Percentiles rank a stretch among this genome's conserved stretches.
Evolutionary conservation across 192 early-diverging fungal genomes (phyloP).

Genomic region (Podila epigama): DNA sequence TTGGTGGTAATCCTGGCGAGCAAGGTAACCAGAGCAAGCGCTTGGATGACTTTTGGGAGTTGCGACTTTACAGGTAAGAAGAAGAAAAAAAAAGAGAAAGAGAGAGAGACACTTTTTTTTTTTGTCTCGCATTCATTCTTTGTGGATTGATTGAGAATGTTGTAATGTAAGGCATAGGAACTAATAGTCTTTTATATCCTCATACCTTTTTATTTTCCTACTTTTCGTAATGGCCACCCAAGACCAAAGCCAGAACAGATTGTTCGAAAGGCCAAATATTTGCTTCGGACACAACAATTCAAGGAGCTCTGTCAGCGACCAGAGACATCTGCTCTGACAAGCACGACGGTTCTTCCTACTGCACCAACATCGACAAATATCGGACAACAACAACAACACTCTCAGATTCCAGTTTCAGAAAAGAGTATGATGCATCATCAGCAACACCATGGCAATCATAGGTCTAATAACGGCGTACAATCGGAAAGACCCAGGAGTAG

Average conservation of each 20-base stretch:
- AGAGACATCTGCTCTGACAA: conserved; percentile 27
- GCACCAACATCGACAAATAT: not conserved
- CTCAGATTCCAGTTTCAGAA: not conserved
- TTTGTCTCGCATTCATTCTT: not conserved
- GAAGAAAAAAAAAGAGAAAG: not conserved
- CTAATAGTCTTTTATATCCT: no score
- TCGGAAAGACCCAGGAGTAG: not conserved
- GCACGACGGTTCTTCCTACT: conserved; percentile 2
- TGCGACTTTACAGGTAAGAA: conserved; percentile 68
- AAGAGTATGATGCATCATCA: not conserved
- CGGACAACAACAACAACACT: no score
- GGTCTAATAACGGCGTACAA: not conserved
- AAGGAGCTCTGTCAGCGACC: conserved; percentile 74
- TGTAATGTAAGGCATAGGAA: not conserved
- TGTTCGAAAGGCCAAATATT: conserved; percentile 74
- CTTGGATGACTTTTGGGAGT: conserved; percentile 87
- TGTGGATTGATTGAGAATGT: not conserved
- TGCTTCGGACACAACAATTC: conserved; percentile 82
- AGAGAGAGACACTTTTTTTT: not conserved
- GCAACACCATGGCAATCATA: not conserved
- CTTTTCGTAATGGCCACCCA: not conserved
- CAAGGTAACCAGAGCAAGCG: conserved; percentile 63
- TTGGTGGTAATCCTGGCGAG: conserved; percentile 94
- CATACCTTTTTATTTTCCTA: not conserved
- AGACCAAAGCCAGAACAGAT: conserved; percentile 72